phyloP scores from a whole-genome alignment of 768 basidiomycete species.

The Tulasnella sp. region DNA sequence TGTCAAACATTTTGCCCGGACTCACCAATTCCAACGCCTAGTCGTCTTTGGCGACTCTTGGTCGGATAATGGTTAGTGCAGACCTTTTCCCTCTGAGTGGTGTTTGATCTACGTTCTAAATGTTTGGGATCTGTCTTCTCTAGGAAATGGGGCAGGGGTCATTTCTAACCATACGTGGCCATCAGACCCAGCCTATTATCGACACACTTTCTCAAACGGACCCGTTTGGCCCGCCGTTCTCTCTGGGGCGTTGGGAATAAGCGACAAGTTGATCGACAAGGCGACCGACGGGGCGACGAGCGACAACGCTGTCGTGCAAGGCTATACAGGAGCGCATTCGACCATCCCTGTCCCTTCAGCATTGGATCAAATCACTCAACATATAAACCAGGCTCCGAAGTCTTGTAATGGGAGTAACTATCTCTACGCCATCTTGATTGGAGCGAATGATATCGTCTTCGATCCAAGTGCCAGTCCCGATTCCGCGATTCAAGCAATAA shows the following conservation, averaged over 20 bases:
- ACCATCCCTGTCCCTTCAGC: too few relatives aligned
- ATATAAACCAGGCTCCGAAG: too few relatives aligned
- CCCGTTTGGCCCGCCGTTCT: neutral
- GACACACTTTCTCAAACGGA: neutral
- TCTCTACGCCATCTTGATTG: neutral
- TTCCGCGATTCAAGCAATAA: neutral
- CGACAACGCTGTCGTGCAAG: slow-evolving; percentile 4
- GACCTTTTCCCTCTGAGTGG: too few relatives aligned
- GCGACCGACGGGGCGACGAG: neutral
- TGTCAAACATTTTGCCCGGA: neutral
- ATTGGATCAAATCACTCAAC: too few relatives aligned
- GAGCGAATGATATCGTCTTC: slow-evolving; percentile 11
- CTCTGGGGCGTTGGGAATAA: neutral
- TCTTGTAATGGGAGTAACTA: too few relatives aligned
- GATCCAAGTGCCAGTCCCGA: neutral
- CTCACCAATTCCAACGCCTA: neutral
- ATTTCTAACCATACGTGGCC: slow-evolving; percentile 2
- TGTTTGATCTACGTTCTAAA: too few relatives aligned
- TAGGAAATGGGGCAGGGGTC: slow-evolving; percentile 10
- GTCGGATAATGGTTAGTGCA: neutral
- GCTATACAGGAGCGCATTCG: too few relatives aligned
- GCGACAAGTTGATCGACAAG: neutral
- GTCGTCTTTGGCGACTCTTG: slow-evolving; percentile 12
- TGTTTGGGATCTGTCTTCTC: too few relatives aligned
- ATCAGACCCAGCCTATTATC: slow-evolving; percentile 9